These are phyloP conservation scores for Globisporangium heterothallicum DNA, from an alignment of 352 stramenopile species.

Conservation along the genomic window DNA sequence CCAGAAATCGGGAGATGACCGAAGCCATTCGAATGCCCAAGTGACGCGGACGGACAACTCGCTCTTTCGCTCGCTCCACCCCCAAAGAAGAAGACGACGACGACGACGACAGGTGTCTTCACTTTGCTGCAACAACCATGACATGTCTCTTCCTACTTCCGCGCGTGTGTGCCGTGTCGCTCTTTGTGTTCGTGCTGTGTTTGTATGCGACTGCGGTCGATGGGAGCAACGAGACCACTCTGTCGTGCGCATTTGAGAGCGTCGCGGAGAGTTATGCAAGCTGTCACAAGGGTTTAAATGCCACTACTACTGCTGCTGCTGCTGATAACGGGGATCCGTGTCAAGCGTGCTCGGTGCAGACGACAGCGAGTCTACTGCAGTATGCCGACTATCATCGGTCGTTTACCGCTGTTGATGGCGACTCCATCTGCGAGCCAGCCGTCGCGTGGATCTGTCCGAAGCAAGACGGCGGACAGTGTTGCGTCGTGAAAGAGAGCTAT, in stretches of 20 bases:
- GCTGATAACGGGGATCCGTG: not conserved
- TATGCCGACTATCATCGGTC: slow-evolving; percentile 9
- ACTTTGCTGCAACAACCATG: slow-evolving; percentile 2
- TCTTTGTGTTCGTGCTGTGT: not conserved
- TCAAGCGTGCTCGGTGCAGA: not conserved
- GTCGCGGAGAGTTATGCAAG: not conserved
- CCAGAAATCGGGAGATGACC: too few species aligned
- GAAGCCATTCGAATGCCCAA: too few species aligned
- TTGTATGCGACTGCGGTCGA: not conserved
- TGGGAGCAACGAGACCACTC: not conserved
- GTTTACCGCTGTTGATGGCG: not conserved
- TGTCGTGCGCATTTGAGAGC: slow-evolving; percentile 8
- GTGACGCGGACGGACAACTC: too few species aligned
- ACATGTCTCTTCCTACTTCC: too few species aligned
- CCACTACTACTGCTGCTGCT: not conserved
- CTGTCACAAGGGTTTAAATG: slow-evolving; percentile 4
- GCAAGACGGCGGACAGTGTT: slow-evolving; percentile 12
- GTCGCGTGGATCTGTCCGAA: slow-evolving; percentile 15
- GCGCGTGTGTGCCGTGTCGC: too few species aligned
- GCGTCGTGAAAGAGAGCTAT: slow-evolving; percentile 7
- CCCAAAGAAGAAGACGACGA: too few species aligned
- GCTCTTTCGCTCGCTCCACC: too few species aligned
- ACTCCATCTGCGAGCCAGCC: slow-evolving; percentile 12
- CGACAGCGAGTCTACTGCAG: slow-evolving; percentile 3
- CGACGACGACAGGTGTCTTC: too few species aligned